A percentile compares a stretch with the other conserved stretches of the same genome.
Conservation (phyloP, 805 yeast genomes). For the Kodamaea laetipori region DNA sequence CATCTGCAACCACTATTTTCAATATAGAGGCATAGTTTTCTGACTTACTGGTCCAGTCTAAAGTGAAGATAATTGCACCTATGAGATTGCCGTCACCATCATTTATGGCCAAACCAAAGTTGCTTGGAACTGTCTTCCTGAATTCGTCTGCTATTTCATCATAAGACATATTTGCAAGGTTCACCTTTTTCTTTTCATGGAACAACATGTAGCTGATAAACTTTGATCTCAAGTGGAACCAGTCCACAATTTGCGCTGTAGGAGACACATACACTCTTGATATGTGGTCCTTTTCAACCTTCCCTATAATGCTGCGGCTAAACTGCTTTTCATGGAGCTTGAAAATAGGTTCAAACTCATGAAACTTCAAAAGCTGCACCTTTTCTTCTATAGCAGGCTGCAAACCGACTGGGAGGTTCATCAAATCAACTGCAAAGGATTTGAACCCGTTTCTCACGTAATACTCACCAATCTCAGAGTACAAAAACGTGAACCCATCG, state of each 20-base stretch:
- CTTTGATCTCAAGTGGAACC: constrained; percentile 47
- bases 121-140: constrained; percentile 27
- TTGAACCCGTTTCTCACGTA: constrained; percentile 40
- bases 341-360: constrained; percentile 31
- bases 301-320: constrained; percentile 19
- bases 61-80: constrained; percentile 43
- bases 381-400: constrained; percentile 10
- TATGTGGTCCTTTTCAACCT: constrained; percentile 31
- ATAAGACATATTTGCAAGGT: constrained; percentile 22
- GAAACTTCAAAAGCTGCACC: constrained; percentile 27
- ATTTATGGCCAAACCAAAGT: constrained; percentile 34
- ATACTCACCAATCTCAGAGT: constrained; percentile 48
- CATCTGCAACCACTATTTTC: constrained; percentile 27
- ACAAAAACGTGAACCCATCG: constrained; percentile 40
- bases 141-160: constrained; percentile 23
- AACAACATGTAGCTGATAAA: constrained; percentile 28
- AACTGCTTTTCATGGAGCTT: constrained; percentile 23
- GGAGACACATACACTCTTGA: constrained; percentile 35
- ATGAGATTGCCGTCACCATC: constrained; percentile 19
- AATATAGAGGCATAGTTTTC: constrained; percentile 31
- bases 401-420: constrained; percentile 25
- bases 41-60: constrained; percentile 29
- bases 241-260: constrained; percentile 32
- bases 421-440: constrained; percentile 38
- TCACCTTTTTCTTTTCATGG: constrained; percentile 20